Evolutionary conservation across 345 rosid genomes (phyloP).

Genomic region (Brassica cretica): DNA sequence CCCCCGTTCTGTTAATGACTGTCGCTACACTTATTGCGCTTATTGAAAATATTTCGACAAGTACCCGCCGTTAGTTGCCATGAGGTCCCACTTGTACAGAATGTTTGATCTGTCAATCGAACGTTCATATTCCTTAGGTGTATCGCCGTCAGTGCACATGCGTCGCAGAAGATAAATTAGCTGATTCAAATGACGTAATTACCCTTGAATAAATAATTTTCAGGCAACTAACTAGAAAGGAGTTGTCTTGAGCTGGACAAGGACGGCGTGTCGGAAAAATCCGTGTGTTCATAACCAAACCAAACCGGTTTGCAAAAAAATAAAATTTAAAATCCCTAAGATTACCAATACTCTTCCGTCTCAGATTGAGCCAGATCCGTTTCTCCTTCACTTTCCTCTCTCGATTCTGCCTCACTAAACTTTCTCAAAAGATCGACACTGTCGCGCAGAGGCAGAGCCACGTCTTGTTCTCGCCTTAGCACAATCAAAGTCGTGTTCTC

Average conservation of each 20-base stretch:
- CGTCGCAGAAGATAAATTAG: slow-evolving; percentile 16
- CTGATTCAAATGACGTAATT: background rate
- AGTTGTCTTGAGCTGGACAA: slow-evolving; percentile 42
- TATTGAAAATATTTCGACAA: background rate
- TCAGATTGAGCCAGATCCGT: slow-evolving; percentile 27
- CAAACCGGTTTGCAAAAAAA: background rate
- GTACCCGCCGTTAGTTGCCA: slow-evolving; percentile 4
- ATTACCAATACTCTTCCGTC: background rate
- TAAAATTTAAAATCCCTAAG: slow-evolving; percentile 17
- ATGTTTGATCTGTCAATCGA: slow-evolving; percentile 12
- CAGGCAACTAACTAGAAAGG: background rate
- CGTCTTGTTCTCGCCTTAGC: background rate
- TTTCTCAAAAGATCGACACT: slow-evolving; percentile 18
- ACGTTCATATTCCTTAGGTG: slow-evolving; percentile 20
- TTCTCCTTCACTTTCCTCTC: slow-evolving; percentile 13
- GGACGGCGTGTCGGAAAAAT: slow-evolving; percentile 34
- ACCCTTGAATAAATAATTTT: background rate
- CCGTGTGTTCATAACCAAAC: background rate
- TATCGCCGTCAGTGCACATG: slow-evolving; percentile 31
- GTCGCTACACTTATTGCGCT: accelerated
- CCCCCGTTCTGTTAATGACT: accelerated
- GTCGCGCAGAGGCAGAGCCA: background rate
- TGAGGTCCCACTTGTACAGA: slow-evolving; percentile 11
- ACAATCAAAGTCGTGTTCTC: slow-evolving; percentile 1
- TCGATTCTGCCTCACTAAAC: slow-evolving; percentile 25